Base-by-base conservation (phyloP, 805 yeast genomes). In the Cyberlindnera nakhonratchasimensis region DNA sequence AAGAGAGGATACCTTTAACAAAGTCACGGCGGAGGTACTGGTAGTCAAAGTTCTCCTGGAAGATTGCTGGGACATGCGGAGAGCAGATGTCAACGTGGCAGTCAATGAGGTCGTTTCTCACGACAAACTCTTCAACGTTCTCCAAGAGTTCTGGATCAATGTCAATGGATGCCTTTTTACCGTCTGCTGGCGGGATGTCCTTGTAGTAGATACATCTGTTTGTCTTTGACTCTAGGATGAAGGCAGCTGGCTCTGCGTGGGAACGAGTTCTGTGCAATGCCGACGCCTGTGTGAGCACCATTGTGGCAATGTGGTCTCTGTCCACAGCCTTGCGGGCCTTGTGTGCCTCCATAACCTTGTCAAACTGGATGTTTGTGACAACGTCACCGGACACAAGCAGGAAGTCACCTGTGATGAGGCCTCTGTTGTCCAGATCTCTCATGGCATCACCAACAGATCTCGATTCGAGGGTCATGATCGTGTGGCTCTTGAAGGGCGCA, bases 41-140 rank as follows among this genome's bases (percentile, higher is more conserved):
- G 62, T 90, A 93, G 66, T 93, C 99, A 56, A 93, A 93, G 63
- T 93, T 91, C 58, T 93, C 99, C 55, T 88, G 95, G 67, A 91
- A 93, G 47, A 91, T 82, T 13, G 95, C 93, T 1, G 97, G 97
- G 10, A 93, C 96, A 51, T 82, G 88, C 2, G 95, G 88, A 6
- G 97, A 75, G 64, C 99, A 93, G 47, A 93, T 88, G 65, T 93
- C 99, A 42, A 93, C 89, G 61, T 86, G 93, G 62, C 99, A 93
- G 67, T 93, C 99, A 45, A 93, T 90, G 50, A 93, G 75, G 63
- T 93, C 98, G 62, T 93, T 93, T 59, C 96, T 78, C 44, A 93
- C 71, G 9, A 77, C 75, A 52, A 93, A 80, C 47, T 86, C 95
- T 34, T 78, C 82, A 25, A 86, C 80, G 45, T 64, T 71, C 46